Percentiles rank a stretch among this genome's conserved stretches.
phyloP scores from a whole-genome alignment of 108 stramenopile genomes.

The Cyclotella atomus region DNA sequence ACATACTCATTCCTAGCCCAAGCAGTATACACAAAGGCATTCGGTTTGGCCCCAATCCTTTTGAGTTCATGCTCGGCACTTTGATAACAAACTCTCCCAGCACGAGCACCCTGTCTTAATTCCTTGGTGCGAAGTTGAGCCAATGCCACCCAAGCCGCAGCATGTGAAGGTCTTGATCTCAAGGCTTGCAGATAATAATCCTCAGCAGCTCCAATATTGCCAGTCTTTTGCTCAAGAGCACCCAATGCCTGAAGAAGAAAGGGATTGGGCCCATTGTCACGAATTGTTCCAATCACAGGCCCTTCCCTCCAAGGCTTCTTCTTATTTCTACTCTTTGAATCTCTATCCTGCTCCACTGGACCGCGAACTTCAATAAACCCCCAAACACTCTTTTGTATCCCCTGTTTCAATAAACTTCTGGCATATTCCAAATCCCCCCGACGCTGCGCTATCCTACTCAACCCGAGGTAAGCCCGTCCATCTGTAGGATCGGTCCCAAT shows the following conservation, averaged over 20 bases:
- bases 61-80: constrained; percentile 75
- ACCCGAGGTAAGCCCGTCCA: constrained; percentile 85
- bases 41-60: constrained; percentile 62
- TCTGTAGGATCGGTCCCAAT: constrained; percentile 74
- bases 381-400: constrained; percentile 54
- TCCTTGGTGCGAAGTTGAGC: constrained; percentile 85
- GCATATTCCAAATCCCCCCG: constrained; percentile 79
- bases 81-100: constrained; percentile 80
- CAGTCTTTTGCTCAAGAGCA: constrained; percentile 77
- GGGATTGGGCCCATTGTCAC: constrained; percentile 77
- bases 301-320: not conserved
- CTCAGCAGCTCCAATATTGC: constrained; percentile 78
- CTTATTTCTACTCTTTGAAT: constrained; percentile 7
- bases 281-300: constrained; percentile 32
- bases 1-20: constrained; percentile 89
- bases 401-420: constrained; percentile 55
- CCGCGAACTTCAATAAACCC: constrained; percentile 37
- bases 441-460: constrained; percentile 77
- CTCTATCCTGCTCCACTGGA: not conserved
- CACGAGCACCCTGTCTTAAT: constrained; percentile 71
- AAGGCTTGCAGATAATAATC: constrained; percentile 70
- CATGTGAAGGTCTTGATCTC: constrained; percentile 79
- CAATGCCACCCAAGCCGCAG: constrained; percentile 84
- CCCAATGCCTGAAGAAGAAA: constrained; percentile 87
- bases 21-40: constrained; percentile 83